These are phyloP conservation scores for Xylaria sp. DNA, from an alignment of 2,329 filamentous ascomycete species.

Conservation along the genomic window DNA sequence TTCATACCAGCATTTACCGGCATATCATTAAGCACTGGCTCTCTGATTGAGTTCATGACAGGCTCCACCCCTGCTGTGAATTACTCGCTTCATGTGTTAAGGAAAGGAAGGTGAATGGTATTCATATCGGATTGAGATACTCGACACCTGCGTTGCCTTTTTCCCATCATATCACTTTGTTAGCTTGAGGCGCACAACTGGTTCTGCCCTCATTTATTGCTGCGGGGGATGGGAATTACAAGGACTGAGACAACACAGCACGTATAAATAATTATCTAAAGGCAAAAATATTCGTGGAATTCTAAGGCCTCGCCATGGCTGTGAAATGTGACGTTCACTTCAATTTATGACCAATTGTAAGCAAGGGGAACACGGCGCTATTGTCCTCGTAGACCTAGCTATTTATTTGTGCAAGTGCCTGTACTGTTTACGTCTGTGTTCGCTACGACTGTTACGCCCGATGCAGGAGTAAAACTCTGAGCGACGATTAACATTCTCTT, in stretches of 20 bases:
- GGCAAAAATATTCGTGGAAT: neutral
- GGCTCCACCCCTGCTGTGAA: neutral
- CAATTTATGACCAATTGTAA: neutral
- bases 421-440: too few species aligned
- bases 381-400: too few species aligned
- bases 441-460: too few species aligned
- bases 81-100: conserved; percentile 7
- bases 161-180: conserved; percentile 19
- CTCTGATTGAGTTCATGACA: neutral
- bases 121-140: conserved; percentile 21
- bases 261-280: neutral
- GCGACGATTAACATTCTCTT: too few species aligned
- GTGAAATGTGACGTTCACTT: neutral
- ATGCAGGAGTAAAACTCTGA: too few species aligned
- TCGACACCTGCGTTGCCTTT: conserved; percentile 16
- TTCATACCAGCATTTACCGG: neutral
- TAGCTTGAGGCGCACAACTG: neutral
- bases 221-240: neutral
- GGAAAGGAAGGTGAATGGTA: conserved; percentile 5
- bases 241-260: neutral
- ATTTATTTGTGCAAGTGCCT: too few species aligned
- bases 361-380: too few species aligned
- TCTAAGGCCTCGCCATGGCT: neutral
- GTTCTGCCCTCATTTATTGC: neutral
- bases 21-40: conserved; percentile 6